Base-by-base conservation (phyloP, 768 basidiomycete genomes). In the Coprinopsis marcescibilis region DNA sequence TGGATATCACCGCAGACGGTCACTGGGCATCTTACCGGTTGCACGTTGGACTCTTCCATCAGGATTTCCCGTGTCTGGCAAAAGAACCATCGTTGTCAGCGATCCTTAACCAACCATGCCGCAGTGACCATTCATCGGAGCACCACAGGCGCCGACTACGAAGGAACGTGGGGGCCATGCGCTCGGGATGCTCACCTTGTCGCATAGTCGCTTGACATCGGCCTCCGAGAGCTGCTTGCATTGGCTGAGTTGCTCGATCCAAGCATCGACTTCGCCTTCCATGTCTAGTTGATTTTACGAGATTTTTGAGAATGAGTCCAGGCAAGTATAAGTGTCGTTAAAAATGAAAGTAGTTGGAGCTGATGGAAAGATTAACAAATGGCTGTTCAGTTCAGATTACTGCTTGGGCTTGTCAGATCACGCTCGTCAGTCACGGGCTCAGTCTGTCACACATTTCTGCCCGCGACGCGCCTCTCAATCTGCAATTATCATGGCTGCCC, bases 1-100 rank as follows among this genome's bases (percentile, higher is more conserved):
- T 99, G 96, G 53, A 99, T 98, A 71, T 99, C 96, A 50, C 96
- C 96, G 61, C 96, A 99, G 50, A 99, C 96, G 40, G 96, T 99
- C 55, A 99, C 96, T 24, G 96, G 96, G 73, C 95, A 98, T 67
- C 88, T 77, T 45, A 99, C 96, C 17, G 94, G 94, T 68, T 98
- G 95, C 1, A 99, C 96, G 64, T 99, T 99, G 25, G 90, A 93
- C 73, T 99, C 96, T 61, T 96, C 95, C 87, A 96, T 94, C 65
- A 99, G 67, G 56, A 99, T 95, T 71, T 98, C 96, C 61, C 95
- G 80, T 45, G 96, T 93, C 96, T 99, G 62, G 3, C 29, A 8
- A 32, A 49, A 58, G 51, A 43, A 53, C 44, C n/a, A 21, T 45
- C 46, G 48, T 13, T 39, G 23, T 46, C 21, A 46, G 45, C 23